These are phyloP conservation scores for Paraurostyla sp. DNA, from an alignment of 73 alveolate species.

Conservation along the genomic window DNA sequence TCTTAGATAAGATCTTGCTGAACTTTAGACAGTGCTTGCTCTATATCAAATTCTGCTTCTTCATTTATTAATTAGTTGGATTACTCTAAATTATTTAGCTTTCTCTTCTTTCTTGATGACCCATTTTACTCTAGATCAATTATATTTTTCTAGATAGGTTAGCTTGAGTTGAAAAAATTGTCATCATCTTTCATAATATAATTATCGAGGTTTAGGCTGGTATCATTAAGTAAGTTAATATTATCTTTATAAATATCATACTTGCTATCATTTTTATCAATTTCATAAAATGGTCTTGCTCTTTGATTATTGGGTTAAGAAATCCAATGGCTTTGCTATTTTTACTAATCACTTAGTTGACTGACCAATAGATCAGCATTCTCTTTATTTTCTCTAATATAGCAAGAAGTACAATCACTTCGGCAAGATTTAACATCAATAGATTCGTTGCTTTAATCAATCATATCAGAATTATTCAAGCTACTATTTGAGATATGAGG, in stretches of 20 bases:
- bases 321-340: too few species aligned
- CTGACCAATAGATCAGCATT: constrained; percentile 36
- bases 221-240: background rate
- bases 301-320: too few species aligned
- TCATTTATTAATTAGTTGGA: background rate
- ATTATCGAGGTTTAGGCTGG: background rate
- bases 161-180: too few species aligned
- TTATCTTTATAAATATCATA: background rate
- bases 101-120: background rate
- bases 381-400: constrained; percentile 16
- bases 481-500: background rate
- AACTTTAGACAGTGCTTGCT: background rate
- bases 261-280: background rate
- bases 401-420: constrained; percentile 24
- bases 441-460: constrained; percentile 15
- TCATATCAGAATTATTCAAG: background rate
- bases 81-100: too few species aligned
- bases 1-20: background rate
- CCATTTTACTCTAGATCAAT: too few species aligned
- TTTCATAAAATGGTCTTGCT: background rate
- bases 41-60: background rate
- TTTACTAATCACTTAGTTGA: background rate
- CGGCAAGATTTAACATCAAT: background rate
- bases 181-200: background rate
- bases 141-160: too few species aligned